Evolutionary conservation across 768 basidiomycete species (phyloP).

Genomic region (Agaricus blazei): DNA sequence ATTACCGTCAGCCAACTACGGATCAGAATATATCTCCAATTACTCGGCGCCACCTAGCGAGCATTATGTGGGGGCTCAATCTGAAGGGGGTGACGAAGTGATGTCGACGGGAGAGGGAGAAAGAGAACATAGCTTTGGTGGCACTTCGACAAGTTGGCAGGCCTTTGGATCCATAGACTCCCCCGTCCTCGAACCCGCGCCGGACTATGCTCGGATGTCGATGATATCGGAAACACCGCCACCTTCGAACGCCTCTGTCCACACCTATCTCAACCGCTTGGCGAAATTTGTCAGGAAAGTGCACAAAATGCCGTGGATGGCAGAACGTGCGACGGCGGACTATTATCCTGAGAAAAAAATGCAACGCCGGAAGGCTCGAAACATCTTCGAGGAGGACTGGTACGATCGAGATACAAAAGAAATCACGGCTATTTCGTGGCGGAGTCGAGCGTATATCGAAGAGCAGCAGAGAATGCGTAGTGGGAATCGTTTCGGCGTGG

Average conservation of each 20-base stretch:
- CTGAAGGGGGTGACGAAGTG: too few relatives aligned
- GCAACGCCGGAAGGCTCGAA: not conserved
- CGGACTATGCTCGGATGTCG: conserved; percentile 48
- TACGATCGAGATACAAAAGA: not conserved
- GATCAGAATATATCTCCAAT: too few relatives aligned
- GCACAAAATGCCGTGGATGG: conserved; percentile 39
- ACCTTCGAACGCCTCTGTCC: conserved; percentile 27
- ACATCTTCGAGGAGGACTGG: not conserved
- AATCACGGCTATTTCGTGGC: conserved; percentile 5
- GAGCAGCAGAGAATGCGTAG: not conserved
- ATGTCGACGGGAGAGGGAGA: not conserved
- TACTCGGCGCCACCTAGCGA: too few relatives aligned
- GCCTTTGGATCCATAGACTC: conserved; percentile 19
- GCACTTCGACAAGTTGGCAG: not conserved
- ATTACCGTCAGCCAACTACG: too few relatives aligned
- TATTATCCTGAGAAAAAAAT: conserved; percentile 33
- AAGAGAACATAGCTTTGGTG: not conserved
- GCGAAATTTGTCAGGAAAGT: conserved; percentile 28
- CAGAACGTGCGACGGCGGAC: conserved; percentile 35
- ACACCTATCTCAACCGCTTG: conserved; percentile 28
- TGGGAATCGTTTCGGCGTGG: not conserved
- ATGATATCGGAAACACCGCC: conserved; percentile 30
- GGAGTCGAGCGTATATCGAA: not conserved
- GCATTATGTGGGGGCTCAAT: too few relatives aligned
- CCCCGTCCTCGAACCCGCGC: conserved; percentile 33